Conservation (phyloP, 179 eudicot species). For the Monotropa hypopitys region DNA sequence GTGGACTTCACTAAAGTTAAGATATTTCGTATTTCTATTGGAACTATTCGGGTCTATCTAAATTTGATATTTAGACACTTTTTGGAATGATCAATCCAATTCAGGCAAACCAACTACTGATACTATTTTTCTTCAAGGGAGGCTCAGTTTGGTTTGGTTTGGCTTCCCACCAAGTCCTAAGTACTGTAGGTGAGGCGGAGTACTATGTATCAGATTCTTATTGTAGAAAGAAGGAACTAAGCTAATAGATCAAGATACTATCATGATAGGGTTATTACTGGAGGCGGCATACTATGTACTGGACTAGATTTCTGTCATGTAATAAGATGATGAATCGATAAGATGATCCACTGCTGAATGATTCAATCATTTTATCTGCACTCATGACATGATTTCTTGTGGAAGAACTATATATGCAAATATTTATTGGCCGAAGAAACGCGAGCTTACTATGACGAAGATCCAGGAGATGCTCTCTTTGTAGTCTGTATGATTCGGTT, state of each 20-base stretch:
- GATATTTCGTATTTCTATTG: background rate
- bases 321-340: background rate
- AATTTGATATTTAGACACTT: background rate
- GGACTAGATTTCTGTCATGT: background rate
- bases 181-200: background rate
- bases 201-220: background rate
- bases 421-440: background rate
- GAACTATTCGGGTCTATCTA: background rate
- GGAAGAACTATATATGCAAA: background rate
- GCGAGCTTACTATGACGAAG: background rate
- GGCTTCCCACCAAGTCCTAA: background rate
- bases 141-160: no score
- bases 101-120: background rate
- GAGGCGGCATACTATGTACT: background rate
- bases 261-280: background rate
- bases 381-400: background rate
- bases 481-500: background rate
- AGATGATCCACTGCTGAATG: background rate
- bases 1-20: conserved; percentile 1
- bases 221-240: background rate
- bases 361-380: background rate
- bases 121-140: background rate
- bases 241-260: background rate
- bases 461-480: background rate
- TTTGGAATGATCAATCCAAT: background rate